Conservation (phyloP, 1,284 basidiomycete species). For the Xerocomus cyaneibrunnescens region DNA sequence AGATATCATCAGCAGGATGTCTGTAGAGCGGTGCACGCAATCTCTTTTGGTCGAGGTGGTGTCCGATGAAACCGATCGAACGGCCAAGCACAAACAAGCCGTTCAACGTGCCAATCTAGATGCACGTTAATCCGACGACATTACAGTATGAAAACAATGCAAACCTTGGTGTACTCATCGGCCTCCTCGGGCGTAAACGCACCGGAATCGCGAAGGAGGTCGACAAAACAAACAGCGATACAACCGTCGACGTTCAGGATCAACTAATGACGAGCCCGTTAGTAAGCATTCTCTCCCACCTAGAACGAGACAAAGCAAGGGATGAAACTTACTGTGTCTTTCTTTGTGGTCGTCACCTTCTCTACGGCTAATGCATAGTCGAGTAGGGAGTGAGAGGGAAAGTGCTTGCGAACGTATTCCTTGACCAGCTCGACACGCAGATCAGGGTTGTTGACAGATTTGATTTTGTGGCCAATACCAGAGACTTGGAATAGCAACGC, state of each 20-base stretch:
- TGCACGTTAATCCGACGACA: constrained; percentile 6
- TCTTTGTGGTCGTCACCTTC: constrained; percentile 97
- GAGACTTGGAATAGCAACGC: constrained; percentile 55
- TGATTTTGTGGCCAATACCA: constrained; percentile 99
- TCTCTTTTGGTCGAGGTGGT: constrained; percentile 94
- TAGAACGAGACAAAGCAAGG: not conserved
- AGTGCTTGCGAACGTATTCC: constrained; percentile 94
- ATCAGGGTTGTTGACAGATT: constrained; percentile 97
- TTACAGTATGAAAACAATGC: constrained; percentile 10
- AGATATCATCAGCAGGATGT: constrained; percentile 85
- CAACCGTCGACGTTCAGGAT: constrained; percentile 98
- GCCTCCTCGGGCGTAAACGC: constrained; percentile 97
- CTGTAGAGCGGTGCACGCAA: constrained; percentile 91
- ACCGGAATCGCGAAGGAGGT: constrained; percentile 89
- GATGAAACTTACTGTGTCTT: constrained; percentile 74
- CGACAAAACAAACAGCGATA: constrained; percentile 98
- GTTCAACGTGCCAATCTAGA: constrained; percentile 84
- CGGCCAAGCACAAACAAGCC: constrained; percentile 97
- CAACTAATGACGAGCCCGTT: constrained; percentile 44
- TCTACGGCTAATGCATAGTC: constrained; percentile 99
- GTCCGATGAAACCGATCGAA: constrained; percentile 96
- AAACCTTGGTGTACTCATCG: constrained; percentile 90
- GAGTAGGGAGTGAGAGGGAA: constrained; percentile 89
- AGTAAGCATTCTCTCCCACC: constrained; percentile 1
- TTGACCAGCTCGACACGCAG: constrained; percentile 97